Percentiles rank a stretch among this genome's conserved stretches.
Evolutionary conservation across 805 yeast species (phyloP).

Genomic region (Saccharomycopsis lassenensis): DNA sequence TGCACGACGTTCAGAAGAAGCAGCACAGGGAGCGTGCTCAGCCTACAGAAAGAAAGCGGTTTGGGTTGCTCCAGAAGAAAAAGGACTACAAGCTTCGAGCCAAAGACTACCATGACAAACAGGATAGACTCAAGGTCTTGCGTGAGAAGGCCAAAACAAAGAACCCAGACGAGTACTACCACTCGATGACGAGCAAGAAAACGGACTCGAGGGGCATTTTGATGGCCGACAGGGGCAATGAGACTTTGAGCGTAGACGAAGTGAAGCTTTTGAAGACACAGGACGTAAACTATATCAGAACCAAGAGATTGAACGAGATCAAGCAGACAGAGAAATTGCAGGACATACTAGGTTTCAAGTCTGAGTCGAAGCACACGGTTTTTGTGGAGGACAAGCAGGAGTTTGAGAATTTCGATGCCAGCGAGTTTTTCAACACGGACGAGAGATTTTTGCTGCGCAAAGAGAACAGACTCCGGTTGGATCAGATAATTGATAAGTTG

Average conservation of each 20-base stretch:
- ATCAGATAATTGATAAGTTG: slow-evolving; percentile 29
- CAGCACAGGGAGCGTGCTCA: slow-evolving; percentile 95
- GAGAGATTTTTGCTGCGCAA: slow-evolving; percentile 46
- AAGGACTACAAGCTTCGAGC: slow-evolving; percentile 73
- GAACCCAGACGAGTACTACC: slow-evolving; percentile 94
- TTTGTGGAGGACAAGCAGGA: slow-evolving; percentile 61
- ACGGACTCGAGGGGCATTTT: slow-evolving; percentile 65
- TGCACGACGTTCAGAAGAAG: slow-evolving; percentile 88
- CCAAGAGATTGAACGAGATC: not conserved
- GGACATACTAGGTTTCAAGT: slow-evolving; percentile 33
- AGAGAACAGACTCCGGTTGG: slow-evolving; percentile 59
- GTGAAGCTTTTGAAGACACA: slow-evolving; percentile 80
- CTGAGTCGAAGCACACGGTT: slow-evolving; percentile 72
- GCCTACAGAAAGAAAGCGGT: slow-evolving; percentile 56
- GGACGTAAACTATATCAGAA: slow-evolving; percentile 76
- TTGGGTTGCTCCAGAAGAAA: slow-evolving; percentile 89
- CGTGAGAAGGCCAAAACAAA: slow-evolving; percentile 60
- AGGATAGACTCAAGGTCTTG: slow-evolving; percentile 53
- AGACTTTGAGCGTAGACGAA: slow-evolving; percentile 57
- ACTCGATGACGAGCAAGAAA: slow-evolving; percentile 69
- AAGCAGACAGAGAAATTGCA: slow-evolving; percentile 30
- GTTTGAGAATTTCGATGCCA: slow-evolving; percentile 51
- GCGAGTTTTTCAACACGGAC: slow-evolving; percentile 60
- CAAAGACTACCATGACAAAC: slow-evolving; percentile 47
- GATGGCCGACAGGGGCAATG: slow-evolving; percentile 46